Evolutionary conservation across 257 asterid genomes (phyloP), one percentile per base, ranked within the genome.

Genomic region (Penstemon barbatus): DNA sequence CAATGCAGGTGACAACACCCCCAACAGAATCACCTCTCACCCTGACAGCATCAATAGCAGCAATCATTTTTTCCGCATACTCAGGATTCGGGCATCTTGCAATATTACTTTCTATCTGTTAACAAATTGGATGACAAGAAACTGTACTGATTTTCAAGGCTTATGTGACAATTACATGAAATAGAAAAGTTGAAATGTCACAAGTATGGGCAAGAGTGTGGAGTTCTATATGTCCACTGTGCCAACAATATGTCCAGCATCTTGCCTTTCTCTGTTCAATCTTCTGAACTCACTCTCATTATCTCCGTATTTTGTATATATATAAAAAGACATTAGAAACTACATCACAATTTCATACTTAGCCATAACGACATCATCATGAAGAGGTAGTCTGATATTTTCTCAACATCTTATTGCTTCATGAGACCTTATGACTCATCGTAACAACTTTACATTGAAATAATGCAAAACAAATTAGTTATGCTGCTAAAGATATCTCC

Each of bases 1-100:
- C 96, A 82, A 94, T 88, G 87, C 99, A 94, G 62, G 97, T 94
- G 76, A 94, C 96, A 65, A 91, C 96, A 64, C 97, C 99, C 48
- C 99, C 99, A 56, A 94, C 94, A 48, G 99, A 93, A 76, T 94
- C 97, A 61, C 99, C 97, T 84, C 67, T 91, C 68, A 85, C 94
- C 69, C 99, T 82, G 75, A 94, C 91, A 77, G 85, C 90, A 84
- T 94, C 99, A 65, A 94, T 89, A 69, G 99, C 99, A 74, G 85
- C 92, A 79, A 93, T 93, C 99, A 93, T 93, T 85, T 91, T 88
- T 75, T 90, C 96, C 15, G 97, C 99, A 71, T 90, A 89, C 81
- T 87, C 97, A 5, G 95, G 89, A 82, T 93, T 63, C 7, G 97
- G 99, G 79, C 99, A 93, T 83, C 97, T 81, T 57, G 83, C 96